These are phyloP conservation scores for Ceratobasidium sp. DNA, from an alignment of 1,284 basidiomycete genomes.

Conservation along the genomic window DNA sequence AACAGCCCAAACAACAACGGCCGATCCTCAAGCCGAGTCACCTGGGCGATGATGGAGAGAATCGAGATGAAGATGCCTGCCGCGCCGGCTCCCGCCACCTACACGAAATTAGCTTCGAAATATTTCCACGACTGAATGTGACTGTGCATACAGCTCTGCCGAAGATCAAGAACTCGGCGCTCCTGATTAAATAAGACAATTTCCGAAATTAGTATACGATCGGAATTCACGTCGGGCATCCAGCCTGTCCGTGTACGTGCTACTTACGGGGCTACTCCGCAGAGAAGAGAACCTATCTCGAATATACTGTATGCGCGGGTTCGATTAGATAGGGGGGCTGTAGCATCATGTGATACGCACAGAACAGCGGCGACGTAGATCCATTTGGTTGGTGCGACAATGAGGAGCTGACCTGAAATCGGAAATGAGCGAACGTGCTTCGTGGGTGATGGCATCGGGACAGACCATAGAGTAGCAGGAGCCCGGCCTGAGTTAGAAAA, in stretches of 20 bases:
- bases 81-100: constrained; percentile 55
- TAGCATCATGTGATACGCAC: constrained; percentile 53
- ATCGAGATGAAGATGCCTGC: constrained; percentile 53
- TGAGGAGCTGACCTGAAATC: constrained; percentile 55
- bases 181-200: constrained; percentile 12
- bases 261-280: constrained; percentile 59
- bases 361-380: constrained; percentile 60
- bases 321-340: constrained; percentile 45
- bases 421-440: neutral
- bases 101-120: neutral
- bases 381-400: constrained; percentile 58
- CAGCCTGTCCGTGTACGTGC: neutral
- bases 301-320: constrained; percentile 51
- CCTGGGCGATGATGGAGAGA: constrained; percentile 58
- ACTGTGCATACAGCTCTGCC: constrained; percentile 60
- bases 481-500: constrained; percentile 55
- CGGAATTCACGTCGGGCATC: constrained; percentile 38
- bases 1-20: constrained; percentile 53
- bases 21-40: constrained; percentile 57
- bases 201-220: neutral
- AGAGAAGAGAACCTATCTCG: constrained; percentile 61
- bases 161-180: constrained; percentile 58
- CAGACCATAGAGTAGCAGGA: constrained; percentile 50
- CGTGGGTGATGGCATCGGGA: neutral
- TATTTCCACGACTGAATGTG: neutral